These are phyloP conservation scores for Ophiorrhiza pumila DNA, from an alignment of 257 asterid genomes.

Conservation along the genomic window DNA sequence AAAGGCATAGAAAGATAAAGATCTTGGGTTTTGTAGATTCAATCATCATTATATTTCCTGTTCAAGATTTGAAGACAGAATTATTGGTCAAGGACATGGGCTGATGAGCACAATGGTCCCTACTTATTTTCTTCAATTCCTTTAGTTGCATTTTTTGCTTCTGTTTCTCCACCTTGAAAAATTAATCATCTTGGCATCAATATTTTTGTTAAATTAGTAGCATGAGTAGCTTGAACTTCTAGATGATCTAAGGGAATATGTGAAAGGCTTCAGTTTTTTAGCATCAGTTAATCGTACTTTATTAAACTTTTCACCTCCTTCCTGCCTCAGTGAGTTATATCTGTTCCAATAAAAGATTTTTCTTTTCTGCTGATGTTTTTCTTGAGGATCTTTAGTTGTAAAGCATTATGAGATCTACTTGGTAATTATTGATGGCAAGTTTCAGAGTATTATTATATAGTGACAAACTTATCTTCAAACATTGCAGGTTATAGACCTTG, in stretches of 20 bases:
- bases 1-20: background rate
- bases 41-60: background rate
- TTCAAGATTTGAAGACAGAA: background rate
- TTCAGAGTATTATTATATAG: background rate
- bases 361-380: too few relatives aligned
- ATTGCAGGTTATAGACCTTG: conserved; percentile 74
- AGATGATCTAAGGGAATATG: background rate
- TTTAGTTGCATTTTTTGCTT: background rate
- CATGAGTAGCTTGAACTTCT: background rate
- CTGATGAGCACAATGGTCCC: background rate
- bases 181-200: background rate
- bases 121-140: background rate
- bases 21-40: background rate
- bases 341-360: background rate
- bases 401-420: conserved; percentile 1
- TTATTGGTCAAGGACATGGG: background rate
- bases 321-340: background rate
- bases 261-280: background rate
- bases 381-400: background rate
- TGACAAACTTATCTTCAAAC: background rate
- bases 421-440: background rate
- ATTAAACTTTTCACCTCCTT: background rate
- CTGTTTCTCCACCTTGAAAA: background rate
- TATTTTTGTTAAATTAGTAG: background rate
- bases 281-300: background rate